Conservation (phyloP, 1,284 basidiomycete genomes). For the Exobasidium rhododendri region DNA sequence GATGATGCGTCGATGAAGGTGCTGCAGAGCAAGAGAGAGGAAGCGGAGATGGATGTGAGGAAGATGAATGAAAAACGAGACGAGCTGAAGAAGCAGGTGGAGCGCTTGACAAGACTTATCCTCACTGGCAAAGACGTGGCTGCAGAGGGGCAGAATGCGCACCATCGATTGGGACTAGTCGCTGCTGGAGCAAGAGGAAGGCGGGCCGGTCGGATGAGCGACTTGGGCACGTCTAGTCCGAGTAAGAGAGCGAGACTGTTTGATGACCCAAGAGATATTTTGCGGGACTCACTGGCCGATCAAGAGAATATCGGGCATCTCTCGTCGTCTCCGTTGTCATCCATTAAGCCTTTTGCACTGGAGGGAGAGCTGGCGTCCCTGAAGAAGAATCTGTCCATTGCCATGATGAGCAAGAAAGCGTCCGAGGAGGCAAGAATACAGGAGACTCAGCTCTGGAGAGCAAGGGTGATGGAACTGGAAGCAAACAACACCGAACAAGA, state of each 20-base stretch:
- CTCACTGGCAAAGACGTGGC: slow-evolving; percentile 41
- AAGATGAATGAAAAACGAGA: slow-evolving; percentile 36
- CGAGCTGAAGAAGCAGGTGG: slow-evolving; percentile 42
- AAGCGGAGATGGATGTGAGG: slow-evolving; percentile 23
- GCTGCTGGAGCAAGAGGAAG: background rate
- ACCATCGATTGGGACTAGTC: background rate
- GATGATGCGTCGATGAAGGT: slow-evolving; percentile 7
- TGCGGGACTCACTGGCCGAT: background rate
- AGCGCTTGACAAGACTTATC: slow-evolving; percentile 48
- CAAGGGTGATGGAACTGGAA: slow-evolving; percentile 20
- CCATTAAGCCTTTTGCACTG: slow-evolving; percentile 32
- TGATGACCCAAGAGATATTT: background rate
- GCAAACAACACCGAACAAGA: slow-evolving; percentile 16
- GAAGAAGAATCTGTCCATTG: slow-evolving; percentile 24
- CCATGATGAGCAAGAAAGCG: slow-evolving; percentile 5
- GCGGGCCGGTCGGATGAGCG: slow-evolving; percentile 11
- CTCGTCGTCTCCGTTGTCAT: background rate
- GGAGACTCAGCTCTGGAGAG: slow-evolving; percentile 16
- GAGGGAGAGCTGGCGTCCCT: slow-evolving; percentile 38
- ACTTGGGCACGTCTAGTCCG: slow-evolving; percentile 15
- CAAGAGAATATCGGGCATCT: slow-evolving; percentile 1
- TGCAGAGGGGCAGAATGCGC: slow-evolving; percentile 12
- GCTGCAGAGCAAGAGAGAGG: slow-evolving; percentile 11
- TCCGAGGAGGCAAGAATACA: slow-evolving; percentile 19
- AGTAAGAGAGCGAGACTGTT: slow-evolving; percentile 1